These are phyloP conservation scores for Ashbya aceris DNA, from an alignment of 1,139 yeast species.

Conservation along the genomic window DNA sequence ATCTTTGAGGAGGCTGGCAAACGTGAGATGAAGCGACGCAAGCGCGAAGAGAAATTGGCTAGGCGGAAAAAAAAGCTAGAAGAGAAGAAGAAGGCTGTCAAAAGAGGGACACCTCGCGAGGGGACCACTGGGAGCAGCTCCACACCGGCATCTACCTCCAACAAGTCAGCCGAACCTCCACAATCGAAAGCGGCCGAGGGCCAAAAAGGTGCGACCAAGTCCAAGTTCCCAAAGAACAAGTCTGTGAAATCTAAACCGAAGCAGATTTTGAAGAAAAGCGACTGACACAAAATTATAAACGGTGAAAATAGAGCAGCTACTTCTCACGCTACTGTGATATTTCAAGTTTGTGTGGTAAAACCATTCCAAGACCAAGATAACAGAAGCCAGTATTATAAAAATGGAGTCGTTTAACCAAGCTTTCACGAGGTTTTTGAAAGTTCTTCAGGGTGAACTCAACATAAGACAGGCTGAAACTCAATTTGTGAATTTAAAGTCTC, in stretches of 20 bases:
- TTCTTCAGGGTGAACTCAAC: background rate
- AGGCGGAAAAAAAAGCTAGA: conserved; percentile 8
- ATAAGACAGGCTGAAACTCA: background rate
- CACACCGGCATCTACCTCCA: too few relatives aligned
- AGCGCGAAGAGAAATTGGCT: conserved; percentile 15
- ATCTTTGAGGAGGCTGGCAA: conserved; percentile 29
- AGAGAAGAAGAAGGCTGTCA: conserved; percentile 5
- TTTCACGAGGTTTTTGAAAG: conserved; percentile 1
- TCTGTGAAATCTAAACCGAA: background rate
- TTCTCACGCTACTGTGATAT: too few relatives aligned
- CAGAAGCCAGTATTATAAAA: background rate
- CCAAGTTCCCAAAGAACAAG: conserved; percentile 1
- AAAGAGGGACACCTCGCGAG: too few relatives aligned
- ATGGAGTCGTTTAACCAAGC: conserved; percentile 3
- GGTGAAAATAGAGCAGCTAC: too few relatives aligned
- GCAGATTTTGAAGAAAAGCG: background rate
- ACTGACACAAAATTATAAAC: background rate
- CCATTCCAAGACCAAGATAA: background rate
- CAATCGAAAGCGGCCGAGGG: too few relatives aligned
- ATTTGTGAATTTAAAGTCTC: background rate
- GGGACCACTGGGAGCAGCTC: too few relatives aligned
- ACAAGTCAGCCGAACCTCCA: too few relatives aligned
- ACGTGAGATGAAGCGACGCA: conserved; percentile 22
- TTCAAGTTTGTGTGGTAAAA: too few relatives aligned
- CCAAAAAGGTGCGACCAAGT: conserved; percentile 6